Evolutionary conservation across 2,329 filamentous ascomycete species (phyloP).

Genomic region (Ceratocystis albifundus): DNA sequence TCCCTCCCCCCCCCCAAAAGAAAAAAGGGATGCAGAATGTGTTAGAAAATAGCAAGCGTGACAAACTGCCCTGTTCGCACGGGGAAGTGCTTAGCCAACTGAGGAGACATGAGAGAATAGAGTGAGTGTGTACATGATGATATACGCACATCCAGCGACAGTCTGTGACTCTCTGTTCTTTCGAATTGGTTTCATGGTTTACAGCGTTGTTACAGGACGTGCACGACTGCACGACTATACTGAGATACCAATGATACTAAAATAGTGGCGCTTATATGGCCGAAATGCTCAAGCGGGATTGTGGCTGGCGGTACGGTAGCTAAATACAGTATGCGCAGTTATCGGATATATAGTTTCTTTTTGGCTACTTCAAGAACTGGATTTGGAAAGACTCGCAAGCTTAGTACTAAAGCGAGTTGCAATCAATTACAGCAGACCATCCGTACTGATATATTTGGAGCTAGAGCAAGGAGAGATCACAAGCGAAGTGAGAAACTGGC

Average conservation of each 20-base stretch:
- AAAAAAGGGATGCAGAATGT: not conserved
- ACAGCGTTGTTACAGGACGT: not conserved
- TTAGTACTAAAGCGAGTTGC: not conserved
- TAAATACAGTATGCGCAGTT: not conserved
- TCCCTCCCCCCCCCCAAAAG: no score
- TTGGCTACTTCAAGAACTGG: not conserved
- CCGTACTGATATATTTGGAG: not conserved
- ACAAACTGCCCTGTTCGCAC: not conserved
- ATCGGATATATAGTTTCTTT: not conserved
- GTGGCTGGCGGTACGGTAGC: not conserved
- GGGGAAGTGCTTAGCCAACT: not conserved
- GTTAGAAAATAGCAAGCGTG: not conserved
- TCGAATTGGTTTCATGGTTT: not conserved
- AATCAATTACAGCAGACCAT: not conserved
- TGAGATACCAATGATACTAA: constrained; percentile 1
- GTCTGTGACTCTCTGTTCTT: not conserved
- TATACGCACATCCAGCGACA: not conserved
- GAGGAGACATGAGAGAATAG: not conserved
- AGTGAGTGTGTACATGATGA: not conserved
- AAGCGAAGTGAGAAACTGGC: not conserved
- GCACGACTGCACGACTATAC: not conserved
- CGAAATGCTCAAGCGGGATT: not conserved
- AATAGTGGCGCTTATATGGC: not conserved
- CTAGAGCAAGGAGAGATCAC: not conserved
- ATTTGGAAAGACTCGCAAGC: not conserved